Evolutionary conservation across 2,329 filamentous ascomycete genomes (phyloP).

Genomic region (Hymenoscyphus repandus): DNA sequence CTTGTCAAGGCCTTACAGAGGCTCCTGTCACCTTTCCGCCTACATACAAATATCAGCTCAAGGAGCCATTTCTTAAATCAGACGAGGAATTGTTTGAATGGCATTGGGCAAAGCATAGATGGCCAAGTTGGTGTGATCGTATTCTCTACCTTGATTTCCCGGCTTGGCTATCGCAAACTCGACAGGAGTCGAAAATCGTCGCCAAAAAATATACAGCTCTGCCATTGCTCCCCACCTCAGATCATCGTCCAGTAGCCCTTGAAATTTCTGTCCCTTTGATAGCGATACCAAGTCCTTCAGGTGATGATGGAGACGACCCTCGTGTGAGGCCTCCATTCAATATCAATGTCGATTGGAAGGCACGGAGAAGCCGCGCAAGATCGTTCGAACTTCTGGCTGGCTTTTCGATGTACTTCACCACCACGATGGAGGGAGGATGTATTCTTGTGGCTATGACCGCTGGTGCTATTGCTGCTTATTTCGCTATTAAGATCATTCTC

Average conservation of each 20-base stretch:
- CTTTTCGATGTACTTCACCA: conserved; percentile 40
- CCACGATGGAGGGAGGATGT: conserved; percentile 29
- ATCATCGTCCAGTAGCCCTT: conserved; percentile 81
- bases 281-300: conserved; percentile 33
- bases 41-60: conserved; percentile 80
- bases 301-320: conserved; percentile 32
- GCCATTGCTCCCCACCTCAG: conserved; percentile 74
- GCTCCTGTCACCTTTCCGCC: conserved; percentile 74
- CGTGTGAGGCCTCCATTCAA: conserved; percentile 48
- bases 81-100: conserved; percentile 45
- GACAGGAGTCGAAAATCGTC: conserved; percentile 42
- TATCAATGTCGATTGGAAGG: conserved; percentile 52
- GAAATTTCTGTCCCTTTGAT: conserved; percentile 60
- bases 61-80: conserved; percentile 36
- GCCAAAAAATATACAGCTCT: conserved; percentile 65
- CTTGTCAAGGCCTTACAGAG: conserved; percentile 75
- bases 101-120: conserved; percentile 76
- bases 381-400: conserved; percentile 56
- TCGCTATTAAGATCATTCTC: conserved; percentile 23
- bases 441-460: conserved; percentile 25
- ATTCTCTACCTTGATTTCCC: conserved; percentile 70
- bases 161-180: conserved; percentile 40
- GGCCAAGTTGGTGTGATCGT: conserved; percentile 91
- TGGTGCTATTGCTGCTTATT: conserved; percentile 27
- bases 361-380: conserved; percentile 47